These are phyloP conservation scores for Fusarium tricinctum DNA, from an alignment of 2,329 filamentous ascomycete genomes.

Conservation along the genomic window DNA sequence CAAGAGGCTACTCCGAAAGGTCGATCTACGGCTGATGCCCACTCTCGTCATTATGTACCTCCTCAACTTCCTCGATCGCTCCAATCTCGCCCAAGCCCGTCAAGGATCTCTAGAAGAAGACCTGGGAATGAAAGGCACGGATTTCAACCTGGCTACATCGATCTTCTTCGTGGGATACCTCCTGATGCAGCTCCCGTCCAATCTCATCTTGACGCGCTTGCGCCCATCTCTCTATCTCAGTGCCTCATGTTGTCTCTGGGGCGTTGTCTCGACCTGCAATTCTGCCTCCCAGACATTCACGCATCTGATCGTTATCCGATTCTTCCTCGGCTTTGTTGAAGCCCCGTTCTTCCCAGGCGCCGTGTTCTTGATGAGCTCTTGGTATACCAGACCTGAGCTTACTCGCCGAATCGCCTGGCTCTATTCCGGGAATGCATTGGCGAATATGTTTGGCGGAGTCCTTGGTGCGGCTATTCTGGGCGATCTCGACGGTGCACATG, in stretches of 20 bases:
- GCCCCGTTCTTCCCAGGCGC: conserved; percentile 67
- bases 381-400: conserved; percentile 63
- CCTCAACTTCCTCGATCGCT: conserved; percentile 67
- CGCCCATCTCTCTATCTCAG: conserved; percentile 68
- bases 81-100: conserved; percentile 68
- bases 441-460: conserved; percentile 66
- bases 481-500: conserved; percentile 60
- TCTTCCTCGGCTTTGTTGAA: conserved; percentile 61
- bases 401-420: conserved; percentile 71
- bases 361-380: conserved; percentile 62
- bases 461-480: conserved; percentile 64
- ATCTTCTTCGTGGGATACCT: conserved; percentile 74
- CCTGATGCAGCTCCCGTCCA: conserved; percentile 73
- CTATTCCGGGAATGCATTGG: conserved; percentile 69
- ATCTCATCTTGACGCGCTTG: conserved; percentile 68
- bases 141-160: conserved; percentile 71
- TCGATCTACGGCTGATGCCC: conserved; percentile 66
- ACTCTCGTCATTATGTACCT: conserved; percentile 69
- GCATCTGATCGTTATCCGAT: conserved; percentile 61
- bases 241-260: conserved; percentile 60
- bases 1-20: conserved; percentile 61
- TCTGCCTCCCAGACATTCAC: conserved; percentile 60
- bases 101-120: conserved; percentile 67
- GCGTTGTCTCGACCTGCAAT: conserved; percentile 60
- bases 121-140: conserved; percentile 66